phyloP scores from a whole-genome alignment of 257 asterid species.

The Craterostigma plantagineum region DNA sequence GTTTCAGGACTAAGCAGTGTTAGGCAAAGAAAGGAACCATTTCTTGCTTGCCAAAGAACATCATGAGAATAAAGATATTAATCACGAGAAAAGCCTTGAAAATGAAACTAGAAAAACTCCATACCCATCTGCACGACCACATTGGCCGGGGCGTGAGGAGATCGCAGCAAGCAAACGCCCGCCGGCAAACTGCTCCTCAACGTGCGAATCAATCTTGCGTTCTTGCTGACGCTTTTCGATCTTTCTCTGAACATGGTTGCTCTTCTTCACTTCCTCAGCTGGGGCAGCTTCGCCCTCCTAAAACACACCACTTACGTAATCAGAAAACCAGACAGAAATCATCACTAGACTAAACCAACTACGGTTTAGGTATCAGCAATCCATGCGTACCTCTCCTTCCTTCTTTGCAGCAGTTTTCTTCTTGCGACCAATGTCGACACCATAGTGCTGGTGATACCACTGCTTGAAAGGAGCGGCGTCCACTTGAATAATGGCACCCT shows the following conservation, averaged over 20 bases:
- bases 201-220: slow-evolving; percentile 1
- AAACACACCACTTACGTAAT: background rate
- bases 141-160: slow-evolving; percentile 3
- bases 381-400: background rate
- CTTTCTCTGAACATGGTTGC: slow-evolving; percentile 1
- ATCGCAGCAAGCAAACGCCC: background rate
- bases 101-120: no score
- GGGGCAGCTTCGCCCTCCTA: background rate
- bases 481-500: background rate
- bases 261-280: background rate
- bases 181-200: background rate
- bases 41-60: no score
- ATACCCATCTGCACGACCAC: slow-evolving; percentile 2
- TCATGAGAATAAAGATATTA: no score
- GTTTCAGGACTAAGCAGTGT: no score
- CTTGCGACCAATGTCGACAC: slow-evolving; percentile 1
- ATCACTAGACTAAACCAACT: background rate
- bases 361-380: background rate
- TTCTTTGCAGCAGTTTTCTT: background rate
- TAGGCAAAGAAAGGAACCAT: no score
- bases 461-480: slow-evolving; percentile 2
- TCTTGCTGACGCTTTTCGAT: background rate
- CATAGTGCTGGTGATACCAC: slow-evolving; percentile 2
- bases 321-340: background rate
- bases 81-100: no score